A percentile compares a stretch with the other conserved stretches of the same genome.
These are phyloP conservation scores for Inonotus obliquus DNA, from an alignment of 1,284 basidiomycete genomes.

Conservation along the genomic window DNA sequence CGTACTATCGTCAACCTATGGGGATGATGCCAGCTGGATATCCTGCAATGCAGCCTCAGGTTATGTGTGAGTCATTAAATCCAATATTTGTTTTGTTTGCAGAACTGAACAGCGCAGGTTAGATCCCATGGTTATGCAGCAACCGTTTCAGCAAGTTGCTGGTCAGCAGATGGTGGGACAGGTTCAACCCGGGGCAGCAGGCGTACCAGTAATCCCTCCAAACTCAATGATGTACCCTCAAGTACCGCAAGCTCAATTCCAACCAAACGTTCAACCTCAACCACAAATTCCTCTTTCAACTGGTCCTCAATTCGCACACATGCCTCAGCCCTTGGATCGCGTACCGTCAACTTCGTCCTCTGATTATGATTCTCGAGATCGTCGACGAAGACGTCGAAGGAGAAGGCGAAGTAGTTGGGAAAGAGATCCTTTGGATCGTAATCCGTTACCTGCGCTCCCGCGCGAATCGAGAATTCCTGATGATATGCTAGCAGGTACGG, in stretches of 20 bases:
- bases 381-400: not conserved
- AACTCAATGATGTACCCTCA: not conserved
- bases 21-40: constrained; percentile 7
- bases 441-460: constrained; percentile 16
- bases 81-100: not conserved
- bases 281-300: not conserved
- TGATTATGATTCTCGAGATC: not conserved
- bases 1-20: not conserved
- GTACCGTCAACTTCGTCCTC: not conserved
- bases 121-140: constrained; percentile 16
- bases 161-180: constrained; percentile 1
- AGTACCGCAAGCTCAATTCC: too few species aligned
- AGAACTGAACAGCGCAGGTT: constrained; percentile 5
- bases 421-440: constrained; percentile 1
- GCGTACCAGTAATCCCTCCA: not conserved
- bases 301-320: not conserved
- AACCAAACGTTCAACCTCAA: too few species aligned
- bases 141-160: too few species aligned
- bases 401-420: not conserved
- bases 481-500: constrained; percentile 10
- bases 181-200: not conserved
- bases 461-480: constrained; percentile 10
- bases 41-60: constrained; percentile 13
- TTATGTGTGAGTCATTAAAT: constrained; percentile 6
- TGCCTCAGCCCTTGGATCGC: not conserved